Conservation (phyloP, 345 rosid species). For the Draba incana region DNA sequence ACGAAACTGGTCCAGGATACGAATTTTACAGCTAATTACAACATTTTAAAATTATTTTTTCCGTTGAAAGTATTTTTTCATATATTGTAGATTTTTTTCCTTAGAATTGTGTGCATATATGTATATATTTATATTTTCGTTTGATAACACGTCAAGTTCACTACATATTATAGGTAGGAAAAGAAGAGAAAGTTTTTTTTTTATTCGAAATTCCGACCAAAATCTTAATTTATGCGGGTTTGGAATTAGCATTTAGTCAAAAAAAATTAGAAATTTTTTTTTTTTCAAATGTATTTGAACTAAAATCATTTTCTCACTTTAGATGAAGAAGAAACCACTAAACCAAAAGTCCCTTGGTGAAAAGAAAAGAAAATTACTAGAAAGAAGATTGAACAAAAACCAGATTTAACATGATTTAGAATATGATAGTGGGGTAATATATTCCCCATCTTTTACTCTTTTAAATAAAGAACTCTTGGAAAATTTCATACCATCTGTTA, state of each 20-base stretch:
- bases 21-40: slow-evolving; percentile 37
- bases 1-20: slow-evolving; percentile 35
- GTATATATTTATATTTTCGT: slow-evolving; percentile 3
- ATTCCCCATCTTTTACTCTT: slow-evolving; percentile 12
- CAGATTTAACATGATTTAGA: background rate
- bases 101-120: background rate
- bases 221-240: too few relatives aligned
- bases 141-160: slow-evolving; percentile 30
- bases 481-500: slow-evolving; percentile 1
- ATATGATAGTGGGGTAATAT: slow-evolving; percentile 22
- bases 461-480: background rate
- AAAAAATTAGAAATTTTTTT: too few relatives aligned
- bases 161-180: slow-evolving; percentile 28
- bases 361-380: too few relatives aligned
- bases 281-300: too few relatives aligned
- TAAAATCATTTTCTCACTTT: too few relatives aligned
- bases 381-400: background rate
- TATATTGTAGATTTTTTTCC: background rate
- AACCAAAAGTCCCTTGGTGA: too few relatives aligned
- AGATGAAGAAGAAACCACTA: too few relatives aligned
- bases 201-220: too few relatives aligned
- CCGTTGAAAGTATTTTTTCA: background rate
- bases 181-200: slow-evolving; percentile 20
- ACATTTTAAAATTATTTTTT: background rate
- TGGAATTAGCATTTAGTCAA: too few relatives aligned